Percentiles rank a stretch among this genome's conserved stretches.
phyloP scores from a whole-genome alignment of 2,329 filamentous ascomycete genomes.

The Fusarium keratoplasticum region DNA sequence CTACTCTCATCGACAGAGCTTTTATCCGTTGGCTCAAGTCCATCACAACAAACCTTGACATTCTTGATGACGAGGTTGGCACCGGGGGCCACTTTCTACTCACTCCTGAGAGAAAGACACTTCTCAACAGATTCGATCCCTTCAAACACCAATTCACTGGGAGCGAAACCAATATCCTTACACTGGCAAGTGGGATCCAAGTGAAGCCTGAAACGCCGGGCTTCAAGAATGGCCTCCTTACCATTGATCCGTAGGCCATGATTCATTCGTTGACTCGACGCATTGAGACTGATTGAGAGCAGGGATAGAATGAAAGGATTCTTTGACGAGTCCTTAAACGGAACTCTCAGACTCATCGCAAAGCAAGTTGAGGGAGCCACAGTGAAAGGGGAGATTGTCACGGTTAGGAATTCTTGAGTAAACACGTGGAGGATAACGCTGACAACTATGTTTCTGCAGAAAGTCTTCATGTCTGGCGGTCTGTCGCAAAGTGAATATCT shows the following conservation, averaged over 20 bases:
- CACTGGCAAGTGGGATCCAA: neutral
- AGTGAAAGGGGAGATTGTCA: neutral
- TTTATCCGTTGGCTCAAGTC: conserved; percentile 1
- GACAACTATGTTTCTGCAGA: neutral
- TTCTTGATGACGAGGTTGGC: neutral
- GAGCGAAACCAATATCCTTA: neutral
- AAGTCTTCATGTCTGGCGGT: conserved; percentile 5
- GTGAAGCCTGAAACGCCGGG: neutral
- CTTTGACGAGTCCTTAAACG: neutral
- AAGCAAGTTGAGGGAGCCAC: conserved; percentile 1
- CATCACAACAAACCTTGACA: neutral
- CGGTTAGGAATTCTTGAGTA: neutral
- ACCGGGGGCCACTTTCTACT: conserved; percentile 2
- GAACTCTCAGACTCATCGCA: neutral
- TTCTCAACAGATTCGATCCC: neutral
- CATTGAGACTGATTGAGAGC: neutral
- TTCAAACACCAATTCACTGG: conserved; percentile 2
- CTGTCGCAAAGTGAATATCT: conserved; percentile 4
- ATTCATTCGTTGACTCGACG: neutral
- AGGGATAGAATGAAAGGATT: neutral
- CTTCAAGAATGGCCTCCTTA: conserved; percentile 4
- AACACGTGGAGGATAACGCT: neutral
- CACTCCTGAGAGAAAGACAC: conserved; percentile 2
- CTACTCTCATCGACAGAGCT: neutral
- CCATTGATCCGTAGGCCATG: neutral